Evolutionary conservation across 106 monocot genomes (phyloP).

Genomic region (Amphibolis antarctica): DNA sequence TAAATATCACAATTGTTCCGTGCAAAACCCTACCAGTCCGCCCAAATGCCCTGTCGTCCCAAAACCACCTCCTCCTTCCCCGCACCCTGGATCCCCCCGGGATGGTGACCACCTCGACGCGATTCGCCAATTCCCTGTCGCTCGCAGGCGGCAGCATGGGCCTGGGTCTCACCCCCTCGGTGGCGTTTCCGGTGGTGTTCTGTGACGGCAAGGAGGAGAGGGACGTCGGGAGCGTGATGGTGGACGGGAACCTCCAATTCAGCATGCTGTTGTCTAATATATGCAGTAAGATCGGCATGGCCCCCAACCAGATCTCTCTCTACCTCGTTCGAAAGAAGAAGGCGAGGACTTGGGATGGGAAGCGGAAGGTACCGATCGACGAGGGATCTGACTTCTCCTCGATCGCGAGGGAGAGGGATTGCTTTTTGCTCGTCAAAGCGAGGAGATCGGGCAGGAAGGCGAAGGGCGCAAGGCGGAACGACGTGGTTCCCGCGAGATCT

Average conservation of each 20-base stretch:
- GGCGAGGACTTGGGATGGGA: neutral
- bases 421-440: slow-evolving; percentile 6
- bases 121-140: neutral
- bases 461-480: neutral
- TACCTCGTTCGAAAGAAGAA: slow-evolving; percentile 3
- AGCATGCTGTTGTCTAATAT: neutral
- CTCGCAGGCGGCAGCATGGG: neutral
- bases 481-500: neutral
- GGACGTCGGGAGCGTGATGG: slow-evolving; percentile 7
- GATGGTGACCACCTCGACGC: neutral
- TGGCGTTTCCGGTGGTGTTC: slow-evolving; percentile 3
- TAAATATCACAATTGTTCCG: no score
- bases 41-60: no score
- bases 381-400: slow-evolving; percentile 10
- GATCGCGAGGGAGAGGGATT: slow-evolving; percentile 5
- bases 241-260: slow-evolving; percentile 5
- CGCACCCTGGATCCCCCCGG: neutral
- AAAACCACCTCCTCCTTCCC: neutral
- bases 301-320: slow-evolving; percentile 13
- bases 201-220: slow-evolving; percentile 4
- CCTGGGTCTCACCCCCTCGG: neutral
- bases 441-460: neutral
- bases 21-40: no score
- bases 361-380: slow-evolving; percentile 10
- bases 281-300: slow-evolving; percentile 3